These are phyloP conservation scores for Yarrowia hollandica DNA, from an alignment of 805 yeast genomes.

Conservation along the genomic window DNA sequence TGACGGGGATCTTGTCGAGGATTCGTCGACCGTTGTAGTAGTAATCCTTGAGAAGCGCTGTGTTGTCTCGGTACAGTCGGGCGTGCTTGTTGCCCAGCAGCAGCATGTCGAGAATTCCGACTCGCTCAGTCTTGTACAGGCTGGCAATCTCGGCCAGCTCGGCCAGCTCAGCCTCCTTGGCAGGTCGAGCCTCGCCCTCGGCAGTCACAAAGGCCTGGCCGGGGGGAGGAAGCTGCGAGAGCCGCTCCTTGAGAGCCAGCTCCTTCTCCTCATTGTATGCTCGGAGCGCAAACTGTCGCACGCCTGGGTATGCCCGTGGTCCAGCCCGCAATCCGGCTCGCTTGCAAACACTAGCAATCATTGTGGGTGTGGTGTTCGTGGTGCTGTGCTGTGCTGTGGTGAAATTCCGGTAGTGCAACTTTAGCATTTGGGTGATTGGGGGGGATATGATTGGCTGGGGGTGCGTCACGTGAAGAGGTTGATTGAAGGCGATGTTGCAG, in stretches of 20 bases:
- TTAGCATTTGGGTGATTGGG: constrained; percentile 28
- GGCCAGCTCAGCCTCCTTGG: constrained; percentile 65
- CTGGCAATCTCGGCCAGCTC: constrained; percentile 69
- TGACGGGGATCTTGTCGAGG: constrained; percentile 80
- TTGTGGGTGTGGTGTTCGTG: constrained; percentile 19
- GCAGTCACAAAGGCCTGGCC: constrained; percentile 68
- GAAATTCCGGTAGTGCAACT: constrained; percentile 23
- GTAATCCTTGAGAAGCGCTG: constrained; percentile 56
- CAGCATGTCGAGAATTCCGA: constrained; percentile 50
- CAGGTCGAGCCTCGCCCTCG: constrained; percentile 72
- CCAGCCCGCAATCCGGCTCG: constrained; percentile 23
- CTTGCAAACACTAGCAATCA: constrained; percentile 27
- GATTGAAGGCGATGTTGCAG: neutral
- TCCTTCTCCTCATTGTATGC: constrained; percentile 48
- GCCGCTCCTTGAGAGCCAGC: constrained; percentile 57
- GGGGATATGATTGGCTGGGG: constrained; percentile 25
- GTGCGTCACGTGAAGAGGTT: constrained; percentile 10
- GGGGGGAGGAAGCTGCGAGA: constrained; percentile 64
- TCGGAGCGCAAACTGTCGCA: constrained; percentile 29
- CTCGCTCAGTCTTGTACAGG: constrained; percentile 57
- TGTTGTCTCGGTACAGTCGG: constrained; percentile 60
- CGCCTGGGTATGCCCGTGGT: constrained; percentile 17
- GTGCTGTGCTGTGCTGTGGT: constrained; percentile 22
- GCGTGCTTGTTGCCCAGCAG: constrained; percentile 54
- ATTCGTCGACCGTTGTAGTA: constrained; percentile 60